Conservation (phyloP, 2,329 filamentous ascomycete genomes). For the Microcyclospora tardicrescens region DNA sequence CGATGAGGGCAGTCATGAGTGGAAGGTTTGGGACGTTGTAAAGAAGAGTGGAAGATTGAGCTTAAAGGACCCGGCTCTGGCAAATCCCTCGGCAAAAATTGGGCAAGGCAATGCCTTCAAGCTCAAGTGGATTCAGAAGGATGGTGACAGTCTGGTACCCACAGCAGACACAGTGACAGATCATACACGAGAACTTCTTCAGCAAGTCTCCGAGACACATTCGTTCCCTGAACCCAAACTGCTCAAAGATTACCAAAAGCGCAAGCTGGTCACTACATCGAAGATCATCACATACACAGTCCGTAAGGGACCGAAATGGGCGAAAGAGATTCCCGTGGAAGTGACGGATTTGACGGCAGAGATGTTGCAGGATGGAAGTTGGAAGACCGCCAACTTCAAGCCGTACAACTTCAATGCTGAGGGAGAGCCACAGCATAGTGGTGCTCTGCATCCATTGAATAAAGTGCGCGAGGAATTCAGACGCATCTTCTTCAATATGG, state of each 20-base stretch:
- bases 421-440: slow-evolving; percentile 46
- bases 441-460: slow-evolving; percentile 50
- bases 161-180: slow-evolving; percentile 61
- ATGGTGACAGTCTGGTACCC: slow-evolving; percentile 42
- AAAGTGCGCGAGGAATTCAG: slow-evolving; percentile 94
- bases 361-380: slow-evolving; percentile 75
- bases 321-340: slow-evolving; percentile 77
- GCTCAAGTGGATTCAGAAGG: slow-evolving; percentile 54
- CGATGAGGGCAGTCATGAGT: slow-evolving; percentile 38
- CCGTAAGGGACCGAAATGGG: slow-evolving; percentile 75
- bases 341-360: slow-evolving; percentile 91
- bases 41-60: slow-evolving; percentile 31
- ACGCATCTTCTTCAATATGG: slow-evolving; percentile 98
- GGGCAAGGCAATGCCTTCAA: slow-evolving; percentile 94
- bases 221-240: slow-evolving; percentile 61
- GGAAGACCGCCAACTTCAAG: slow-evolving; percentile 87
- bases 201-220: slow-evolving; percentile 56
- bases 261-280: slow-evolving; percentile 72
- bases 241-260: slow-evolving; percentile 73
- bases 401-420: slow-evolving; percentile 63
- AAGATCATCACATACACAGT: slow-evolving; percentile 81
- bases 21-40: slow-evolving; percentile 37
- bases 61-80: slow-evolving; percentile 44
- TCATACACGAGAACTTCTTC: slow-evolving; percentile 61
- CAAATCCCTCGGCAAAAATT: slow-evolving; percentile 64